These are phyloP conservation scores for Syzygium jambos DNA, from an alignment of 345 rosid genomes.

Conservation along the genomic window DNA sequence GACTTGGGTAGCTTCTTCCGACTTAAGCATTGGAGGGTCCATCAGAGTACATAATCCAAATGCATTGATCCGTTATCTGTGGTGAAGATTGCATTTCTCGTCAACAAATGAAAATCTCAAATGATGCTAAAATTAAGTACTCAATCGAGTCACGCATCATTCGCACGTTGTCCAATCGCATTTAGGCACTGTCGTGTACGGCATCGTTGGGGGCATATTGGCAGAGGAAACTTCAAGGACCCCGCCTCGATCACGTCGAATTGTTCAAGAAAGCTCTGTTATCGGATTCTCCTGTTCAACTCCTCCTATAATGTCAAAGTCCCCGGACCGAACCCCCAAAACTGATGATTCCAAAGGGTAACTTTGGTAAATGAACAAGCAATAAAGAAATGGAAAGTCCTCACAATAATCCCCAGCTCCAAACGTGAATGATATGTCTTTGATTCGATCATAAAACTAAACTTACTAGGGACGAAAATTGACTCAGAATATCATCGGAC, in stretches of 20 bases:
- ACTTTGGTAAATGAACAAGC: no score
- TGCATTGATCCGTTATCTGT: accelerated
- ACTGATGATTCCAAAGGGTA: neutral
- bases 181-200: neutral
- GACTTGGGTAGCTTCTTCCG: neutral
- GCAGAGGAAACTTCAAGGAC: neutral
- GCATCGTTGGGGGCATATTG: neutral
- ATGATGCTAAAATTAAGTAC: neutral
- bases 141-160: neutral
- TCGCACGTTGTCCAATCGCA: neutral
- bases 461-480: neutral
- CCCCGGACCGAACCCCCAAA: neutral
- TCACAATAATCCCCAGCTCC: neutral
- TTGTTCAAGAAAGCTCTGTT: neutral
- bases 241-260: neutral
- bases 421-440: no score
- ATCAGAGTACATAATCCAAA: neutral
- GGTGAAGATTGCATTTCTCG: neutral
- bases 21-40: neutral
- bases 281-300: neutral
- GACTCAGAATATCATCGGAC: neutral
- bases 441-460: neutral
- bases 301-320: neutral
- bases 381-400: no score
- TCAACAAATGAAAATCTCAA: neutral